Base-by-base conservation (phyloP, 108 stramenopile genomes). In the Skeletonema tropicum region DNA sequence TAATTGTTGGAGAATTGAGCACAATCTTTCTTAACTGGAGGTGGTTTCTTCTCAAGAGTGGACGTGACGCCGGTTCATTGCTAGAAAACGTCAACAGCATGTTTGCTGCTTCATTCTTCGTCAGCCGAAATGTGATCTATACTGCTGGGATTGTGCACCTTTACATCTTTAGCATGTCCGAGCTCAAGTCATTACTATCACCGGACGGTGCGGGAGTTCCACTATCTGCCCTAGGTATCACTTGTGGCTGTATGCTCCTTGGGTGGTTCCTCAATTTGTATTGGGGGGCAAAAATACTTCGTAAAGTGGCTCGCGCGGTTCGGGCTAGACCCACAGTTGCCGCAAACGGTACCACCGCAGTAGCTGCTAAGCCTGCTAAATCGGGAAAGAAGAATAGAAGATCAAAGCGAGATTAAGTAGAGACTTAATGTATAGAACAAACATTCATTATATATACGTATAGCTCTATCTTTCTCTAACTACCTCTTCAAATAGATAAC, bases 11-110 rank as follows among this genome's bases (percentile, higher is more conserved):
- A 32, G 82, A 83, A 41, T 15, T 45, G 3, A 77, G 75, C 21
- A 83, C 82, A n/a, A 74, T 83, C 8, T 83, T 83, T 48, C 60
- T 83, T 30, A 83, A 83, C 42, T 30, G 33, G 49, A 36, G 82
- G n/a, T 83, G 82, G 82, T 74, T 83, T 15, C 49, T 77, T 10
- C 41, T 74, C 17, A 74, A 74, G 58, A 32, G 60, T 58, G 73
- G 73, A 14, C 31, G 80, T 1, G 58, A 57, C 4, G 5, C 21
- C 0, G 41, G 66, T 38, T 3, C 9, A 14, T 15, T 67, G 42
- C 8, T 78, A 1, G 32, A 74, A 12, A 35, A 21, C 5, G 26
- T 67, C 36, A 79, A 83, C 64, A 12, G 12, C 9, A 38, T 74
- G 17, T 83, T 83, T 57, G 82, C 82, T 15, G 31, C 31, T 10